phyloP scores from a whole-genome alignment of 805 yeast genomes.

The Metschnikowia santaceciliae region DNA sequence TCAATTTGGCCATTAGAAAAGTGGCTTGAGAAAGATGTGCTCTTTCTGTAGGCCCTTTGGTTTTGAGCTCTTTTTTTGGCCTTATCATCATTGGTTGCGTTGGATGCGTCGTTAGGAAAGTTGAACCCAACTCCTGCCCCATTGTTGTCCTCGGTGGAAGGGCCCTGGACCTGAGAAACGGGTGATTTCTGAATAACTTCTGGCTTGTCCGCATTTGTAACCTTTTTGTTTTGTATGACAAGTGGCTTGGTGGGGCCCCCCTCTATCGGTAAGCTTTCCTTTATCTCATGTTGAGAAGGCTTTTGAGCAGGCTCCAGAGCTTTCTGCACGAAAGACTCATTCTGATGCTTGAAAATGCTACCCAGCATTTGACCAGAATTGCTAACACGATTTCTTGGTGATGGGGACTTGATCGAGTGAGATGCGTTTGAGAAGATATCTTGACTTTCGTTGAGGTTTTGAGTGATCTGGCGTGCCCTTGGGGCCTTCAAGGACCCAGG shows the following conservation, averaged over 20 bases:
- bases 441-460: not conserved
- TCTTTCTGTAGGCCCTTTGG: constrained; percentile 11
- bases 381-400: not conserved
- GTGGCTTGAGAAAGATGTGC: constrained; percentile 11
- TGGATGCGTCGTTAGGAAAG: constrained; percentile 33
- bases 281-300: not conserved
- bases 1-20: constrained; percentile 36
- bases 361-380: not conserved
- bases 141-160: constrained; percentile 22
- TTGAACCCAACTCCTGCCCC: constrained; percentile 36
- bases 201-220: not conserved
- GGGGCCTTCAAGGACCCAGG: not conserved
- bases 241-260: constrained; percentile 1
- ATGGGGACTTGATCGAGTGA: not conserved
- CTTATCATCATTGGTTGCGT: constrained; percentile 30
- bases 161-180: not conserved
- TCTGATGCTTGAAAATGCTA: not conserved
- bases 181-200: not conserved
- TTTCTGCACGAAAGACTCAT: not conserved
- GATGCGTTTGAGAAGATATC: not conserved
- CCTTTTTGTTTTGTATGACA: not conserved
- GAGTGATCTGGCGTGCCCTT: not conserved
- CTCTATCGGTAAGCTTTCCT: not conserved
- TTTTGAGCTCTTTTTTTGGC: constrained; percentile 6
- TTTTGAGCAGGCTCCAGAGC: not conserved